Base-by-base conservation (phyloP, 2,329 filamentous ascomycete species). In the Colletotrichum sp. region DNA sequence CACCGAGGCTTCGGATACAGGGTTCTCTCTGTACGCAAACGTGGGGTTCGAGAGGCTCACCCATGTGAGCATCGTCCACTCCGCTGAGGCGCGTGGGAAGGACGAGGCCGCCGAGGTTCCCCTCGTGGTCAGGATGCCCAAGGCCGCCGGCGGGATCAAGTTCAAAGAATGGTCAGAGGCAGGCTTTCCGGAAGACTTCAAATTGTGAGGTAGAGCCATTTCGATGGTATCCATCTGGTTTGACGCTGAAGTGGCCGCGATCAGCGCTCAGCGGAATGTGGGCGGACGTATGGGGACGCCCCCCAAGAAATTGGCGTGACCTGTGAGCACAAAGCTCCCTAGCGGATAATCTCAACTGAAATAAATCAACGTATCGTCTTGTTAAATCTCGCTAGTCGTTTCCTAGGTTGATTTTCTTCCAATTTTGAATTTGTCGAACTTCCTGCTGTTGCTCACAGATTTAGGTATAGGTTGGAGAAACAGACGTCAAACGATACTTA, bases 1-100 rank as follows among this genome's bases (percentile, higher is more conserved):
- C 80, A 83, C 89, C 44, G 88, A 89, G 78, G 85, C 87, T 3
- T 88, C 86, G 2, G 84, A 82, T 6, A 81, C 83, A 5, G 86
- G 85, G 1, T 80, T 84, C 32, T 80, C 80, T 4, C 80, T 89
- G 32, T 90, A 90, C 79, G 80, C 81, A 13, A 62, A 22, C 59
- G 59, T 62, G 13, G 59, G 59, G 59, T 62, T 62, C 6, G 30
- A 62, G 59, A 32, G 30, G n/a, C 30, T 62, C 18, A 62, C 59
- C 8, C 30, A 62, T 22, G 59, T 62, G 18, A 30, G 32, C 8
- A n/a, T 62, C 16, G 7, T 62, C 30, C 59, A 62, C 30, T 62
- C 59, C 9, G 59, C 30, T 1, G 81, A 82, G 18, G 75, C 83
- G 6, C 76, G 86, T 57, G 83, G 82, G 5, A 82, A 82, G 6